These are phyloP conservation scores for Podospora tetraspora DNA, from an alignment of 495 filamentous ascomycete species.

Conservation along the genomic window DNA sequence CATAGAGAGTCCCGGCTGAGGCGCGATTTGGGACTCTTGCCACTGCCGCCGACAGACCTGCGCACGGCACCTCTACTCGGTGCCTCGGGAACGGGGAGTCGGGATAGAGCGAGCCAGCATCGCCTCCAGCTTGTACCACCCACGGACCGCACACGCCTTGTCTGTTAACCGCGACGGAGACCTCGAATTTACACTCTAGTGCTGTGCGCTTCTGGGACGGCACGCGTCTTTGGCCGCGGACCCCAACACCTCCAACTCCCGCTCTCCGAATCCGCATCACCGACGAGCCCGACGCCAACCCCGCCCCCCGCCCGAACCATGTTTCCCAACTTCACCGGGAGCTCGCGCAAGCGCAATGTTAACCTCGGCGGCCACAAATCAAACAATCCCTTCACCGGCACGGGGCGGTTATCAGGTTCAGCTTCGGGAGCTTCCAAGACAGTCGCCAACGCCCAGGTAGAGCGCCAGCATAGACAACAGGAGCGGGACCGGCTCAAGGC, in stretches of 20 bases:
- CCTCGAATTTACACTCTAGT: background rate
- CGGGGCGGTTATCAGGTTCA: constrained; percentile 38
- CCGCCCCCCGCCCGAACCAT: constrained; percentile 40
- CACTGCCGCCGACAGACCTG: background rate
- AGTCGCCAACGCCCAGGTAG: constrained; percentile 77
- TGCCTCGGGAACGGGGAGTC: background rate
- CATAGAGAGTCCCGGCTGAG: background rate
- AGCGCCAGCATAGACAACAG: constrained; percentile 71
- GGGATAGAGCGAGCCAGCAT: background rate
- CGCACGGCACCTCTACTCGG: background rate
- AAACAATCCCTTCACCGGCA: constrained; percentile 65
- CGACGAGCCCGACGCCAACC: background rate
- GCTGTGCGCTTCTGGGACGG: background rate
- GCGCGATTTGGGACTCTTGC: background rate
- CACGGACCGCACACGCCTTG: background rate
- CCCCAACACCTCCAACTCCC: background rate
- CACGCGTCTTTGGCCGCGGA: background rate
- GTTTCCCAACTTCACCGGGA: constrained; percentile 89
- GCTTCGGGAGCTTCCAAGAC: constrained; percentile 64
- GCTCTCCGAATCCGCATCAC: background rate
- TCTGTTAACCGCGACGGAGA: background rate
- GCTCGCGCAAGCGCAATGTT: constrained; percentile 79
- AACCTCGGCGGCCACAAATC: constrained; percentile 81
- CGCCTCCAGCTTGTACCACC: background rate
- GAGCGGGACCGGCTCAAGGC: constrained; percentile 77